Evolutionary conservation across 2,329 filamentous ascomycete genomes (phyloP).

Genomic region (Setomelanomma holmii): DNA sequence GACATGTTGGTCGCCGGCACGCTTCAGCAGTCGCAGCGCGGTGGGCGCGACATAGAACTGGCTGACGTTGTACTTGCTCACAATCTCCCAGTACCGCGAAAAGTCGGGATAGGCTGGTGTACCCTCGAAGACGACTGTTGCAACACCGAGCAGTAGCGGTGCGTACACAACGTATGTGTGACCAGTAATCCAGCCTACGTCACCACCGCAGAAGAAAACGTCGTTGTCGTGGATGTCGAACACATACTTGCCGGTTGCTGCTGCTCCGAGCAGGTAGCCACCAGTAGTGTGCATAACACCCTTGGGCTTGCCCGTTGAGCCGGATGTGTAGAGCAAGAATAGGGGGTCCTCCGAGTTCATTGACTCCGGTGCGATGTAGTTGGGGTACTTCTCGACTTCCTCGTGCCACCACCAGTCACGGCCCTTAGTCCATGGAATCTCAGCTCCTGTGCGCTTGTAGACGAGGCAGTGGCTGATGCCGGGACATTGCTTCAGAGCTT

Average conservation of each 20-base stretch:
- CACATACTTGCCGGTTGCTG: conserved; percentile 95
- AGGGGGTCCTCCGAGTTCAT: conserved; percentile 95
- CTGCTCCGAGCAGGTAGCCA: conserved; percentile 93
- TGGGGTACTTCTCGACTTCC: conserved; percentile 95
- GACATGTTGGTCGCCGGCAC: conserved; percentile 91
- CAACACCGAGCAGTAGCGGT: conserved; percentile 87
- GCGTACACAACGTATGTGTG: conserved; percentile 99
- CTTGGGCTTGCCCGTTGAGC: conserved; percentile 98
- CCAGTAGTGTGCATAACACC: conserved; percentile 97
- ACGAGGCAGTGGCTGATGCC: conserved; percentile 86
- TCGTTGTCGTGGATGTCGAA: conserved; percentile 97
- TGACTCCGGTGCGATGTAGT: conserved; percentile 86
- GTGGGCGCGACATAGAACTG: conserved; percentile 99
- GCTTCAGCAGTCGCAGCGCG: conserved; percentile 89
- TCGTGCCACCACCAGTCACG: conserved; percentile 99
- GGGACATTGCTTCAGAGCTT: conserved; percentile 94
- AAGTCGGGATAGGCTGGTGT: conserved; percentile 98
- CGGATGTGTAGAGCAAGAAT: conserved; percentile 97
- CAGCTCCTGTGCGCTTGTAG: conserved; percentile 92
- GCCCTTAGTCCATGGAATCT: conserved; percentile 87
- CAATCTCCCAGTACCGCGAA: conserved; percentile 98
- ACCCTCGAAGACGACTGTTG: conserved; percentile 96
- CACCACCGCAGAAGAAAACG: conserved; percentile 95
- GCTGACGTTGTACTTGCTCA: conserved; percentile 91
- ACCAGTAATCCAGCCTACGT: conserved; percentile 98